These are phyloP conservation scores for Prinsepia uniflora DNA, from an alignment of 306 rosid genomes.

Conservation along the genomic window DNA sequence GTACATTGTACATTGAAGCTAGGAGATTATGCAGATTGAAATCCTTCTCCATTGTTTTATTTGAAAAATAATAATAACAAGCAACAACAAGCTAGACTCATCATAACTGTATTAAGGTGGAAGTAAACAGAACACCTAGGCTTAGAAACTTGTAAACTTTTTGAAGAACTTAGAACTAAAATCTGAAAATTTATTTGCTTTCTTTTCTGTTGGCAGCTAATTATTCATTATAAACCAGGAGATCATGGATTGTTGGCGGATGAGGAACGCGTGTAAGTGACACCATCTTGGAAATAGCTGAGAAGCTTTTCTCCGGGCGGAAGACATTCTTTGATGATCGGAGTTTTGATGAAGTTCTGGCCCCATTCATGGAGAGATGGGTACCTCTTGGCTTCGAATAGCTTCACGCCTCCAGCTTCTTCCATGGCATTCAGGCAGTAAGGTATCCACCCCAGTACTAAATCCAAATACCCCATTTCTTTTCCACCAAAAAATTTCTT, in stretches of 20 bases:
- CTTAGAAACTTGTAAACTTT: too few relatives aligned
- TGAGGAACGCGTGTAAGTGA: constrained; percentile 38
- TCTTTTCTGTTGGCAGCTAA: neutral
- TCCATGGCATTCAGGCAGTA: constrained; percentile 47
- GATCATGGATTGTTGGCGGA: constrained; percentile 26
- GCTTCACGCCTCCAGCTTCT: constrained; percentile 44
- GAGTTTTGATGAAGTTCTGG: constrained; percentile 39
- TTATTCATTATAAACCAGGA: neutral
- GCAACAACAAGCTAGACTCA: too few relatives aligned
- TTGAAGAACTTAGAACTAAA: too few relatives aligned
- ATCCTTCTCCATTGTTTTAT: too few relatives aligned
- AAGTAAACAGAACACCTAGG: too few relatives aligned
- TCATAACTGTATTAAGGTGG: too few relatives aligned
- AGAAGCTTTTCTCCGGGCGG: constrained; percentile 22
- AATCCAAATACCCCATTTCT: constrained; percentile 37
- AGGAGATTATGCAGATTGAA: too few relatives aligned
- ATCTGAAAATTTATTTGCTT: neutral
- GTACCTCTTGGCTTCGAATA: constrained; percentile 40
- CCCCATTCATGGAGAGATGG: constrained; percentile 52
- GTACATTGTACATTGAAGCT: too few relatives aligned
- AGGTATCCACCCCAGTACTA: constrained; percentile 34
- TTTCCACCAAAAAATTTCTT: constrained; percentile 38
- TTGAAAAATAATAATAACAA: too few relatives aligned
- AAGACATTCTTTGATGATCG: constrained; percentile 45
- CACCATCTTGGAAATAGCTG: constrained; percentile 15